Conservation (phyloP, 1,139 yeast species). For the Pichia inconspicua region DNA sequence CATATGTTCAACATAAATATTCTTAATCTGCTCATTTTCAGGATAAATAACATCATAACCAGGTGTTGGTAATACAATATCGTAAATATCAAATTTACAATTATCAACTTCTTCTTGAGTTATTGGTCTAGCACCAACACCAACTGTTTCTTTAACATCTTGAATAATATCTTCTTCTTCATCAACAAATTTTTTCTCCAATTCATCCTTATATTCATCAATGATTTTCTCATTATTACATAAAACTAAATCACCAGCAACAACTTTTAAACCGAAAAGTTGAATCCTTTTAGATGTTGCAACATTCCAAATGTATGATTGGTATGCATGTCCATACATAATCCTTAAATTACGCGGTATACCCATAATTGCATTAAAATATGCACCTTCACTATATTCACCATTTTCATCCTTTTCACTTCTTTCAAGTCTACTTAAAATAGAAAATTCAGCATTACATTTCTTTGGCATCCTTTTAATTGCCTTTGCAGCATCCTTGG, state of each 20-base stretch:
- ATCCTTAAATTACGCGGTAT: constrained; percentile 87
- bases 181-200: constrained; percentile 11
- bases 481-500: constrained; percentile 58
- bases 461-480: constrained; percentile 74
- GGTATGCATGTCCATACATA: constrained; percentile 97
- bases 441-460: constrained; percentile 76
- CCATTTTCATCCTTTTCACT: constrained; percentile 39
- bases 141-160: constrained; percentile 50
- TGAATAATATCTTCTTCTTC: constrained; percentile 50
- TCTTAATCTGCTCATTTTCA: constrained; percentile 47
- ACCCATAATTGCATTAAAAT: constrained; percentile 76
- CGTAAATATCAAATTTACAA: constrained; percentile 61
- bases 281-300: constrained; percentile 75
- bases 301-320: constrained; percentile 88
- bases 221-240: constrained; percentile 29
- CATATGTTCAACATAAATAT: constrained; percentile 70
- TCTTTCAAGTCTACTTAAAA: constrained; percentile 51
- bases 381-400: constrained; percentile 41
- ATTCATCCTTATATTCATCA: constrained; percentile 15
- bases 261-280: constrained; percentile 59
- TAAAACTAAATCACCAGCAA: constrained; percentile 74
- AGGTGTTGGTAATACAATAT: constrained; percentile 88
- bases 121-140: constrained; percentile 58
- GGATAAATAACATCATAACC: constrained; percentile 90
- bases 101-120: constrained; percentile 64